Base-by-base conservation (phyloP, 108 stramenopile genomes). In the Fragilariopsis cylindrus region DNA sequence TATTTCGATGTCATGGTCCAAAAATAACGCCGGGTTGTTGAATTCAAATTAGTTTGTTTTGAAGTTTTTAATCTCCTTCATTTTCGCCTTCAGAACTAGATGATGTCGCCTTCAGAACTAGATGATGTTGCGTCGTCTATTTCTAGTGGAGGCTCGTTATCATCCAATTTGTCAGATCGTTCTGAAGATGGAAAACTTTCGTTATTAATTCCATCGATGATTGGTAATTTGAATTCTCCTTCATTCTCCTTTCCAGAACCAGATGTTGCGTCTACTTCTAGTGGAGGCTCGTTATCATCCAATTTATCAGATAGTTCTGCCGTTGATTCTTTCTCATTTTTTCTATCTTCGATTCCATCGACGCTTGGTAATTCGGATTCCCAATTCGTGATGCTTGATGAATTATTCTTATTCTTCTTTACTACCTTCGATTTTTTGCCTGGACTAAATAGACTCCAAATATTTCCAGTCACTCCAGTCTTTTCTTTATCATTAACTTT, bases 371-470 rank as follows among this genome's bases (percentile, higher is more conserved):
- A 53, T 53, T 53, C n/a, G 15, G 52, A 15, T 53, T 53, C 52
- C 52, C 52, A 53, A 53, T n/a, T 53, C 52, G 15, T 15, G 15
- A 12, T 12, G 0, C 52, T 53, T 15, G 15, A 53, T 12, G 15
- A 15, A n/a, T 12, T n/a, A 12, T n/a, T 2, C 52, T 53, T 53
- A 12, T 12, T 15, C 52, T 12, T 53, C 52, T 53, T 53, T 12
- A 15, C 52, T 15, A n/a, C n/a, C 15, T n/a, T 53, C 52, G 30
- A 30, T 30, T 30, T 56, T 56, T 19, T 63, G 30, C 19, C 40
- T 6, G 62, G 62, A 30, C 62, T 63, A 39, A 63, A 63, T 5
- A 63, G 18, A 63, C 40, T 39, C 62, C 62, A 63, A 42, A 63
- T 18, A 60, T 8, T 60, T 18, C 58, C 58, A 52, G 50, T 52